Base-by-base conservation (phyloP, 192 early-diverging fungal genomes). In the Lunasporangiospora selenospora region DNA sequence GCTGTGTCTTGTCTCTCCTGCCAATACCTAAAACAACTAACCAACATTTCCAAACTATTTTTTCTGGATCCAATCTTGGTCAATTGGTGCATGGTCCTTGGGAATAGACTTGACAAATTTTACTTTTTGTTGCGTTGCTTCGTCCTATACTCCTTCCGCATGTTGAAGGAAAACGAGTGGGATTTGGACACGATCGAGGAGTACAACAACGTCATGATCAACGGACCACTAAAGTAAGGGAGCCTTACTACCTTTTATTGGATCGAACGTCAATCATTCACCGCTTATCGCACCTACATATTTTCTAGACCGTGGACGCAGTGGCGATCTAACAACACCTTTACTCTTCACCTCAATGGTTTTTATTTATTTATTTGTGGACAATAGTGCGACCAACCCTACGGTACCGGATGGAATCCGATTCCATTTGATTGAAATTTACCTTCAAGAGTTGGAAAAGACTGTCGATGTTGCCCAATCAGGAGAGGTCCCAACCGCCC, bases 21-120 rank as follows among this genome's bases (percentile, higher is more conserved):
- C 4, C n/a, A 15, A 3, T 33, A 29, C 3, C 13, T 12, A 19
- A 9, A 33, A n/a, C n/a, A n/a, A n/a, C n/a, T n/a, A n/a, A n/a
- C n/a, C n/a, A n/a, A n/a, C n/a, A n/a, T n/a, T n/a, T 13, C 36
- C 30, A 4, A 15, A 10, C 19, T 18, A 33, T 34, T 8, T 15
- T 10, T 11, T 19, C 19, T 33, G 3, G 53, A 30, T 4, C 6
- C n/a, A 19, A 54, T 21, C 23, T 6, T 1, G 13, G n/a, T 12
- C 10, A 3, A 3, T 10, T 2, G 13, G 21, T 10, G 30, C 3
- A 50, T 50, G 15, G 30, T 3, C 19, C 4, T 2, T 3, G 10
- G 19, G n/a, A n/a, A n/a, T 73, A 91, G 92, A 73, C 58, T 92
- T 24, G 89, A 94, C 75, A 94, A 94, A 65, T 94, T 86, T 51